A percentile compares a stretch with the other conserved stretches of the same genome.
phyloP scores from a whole-genome alignment of 139 green algal species.

The Choricystis sp. region DNA sequence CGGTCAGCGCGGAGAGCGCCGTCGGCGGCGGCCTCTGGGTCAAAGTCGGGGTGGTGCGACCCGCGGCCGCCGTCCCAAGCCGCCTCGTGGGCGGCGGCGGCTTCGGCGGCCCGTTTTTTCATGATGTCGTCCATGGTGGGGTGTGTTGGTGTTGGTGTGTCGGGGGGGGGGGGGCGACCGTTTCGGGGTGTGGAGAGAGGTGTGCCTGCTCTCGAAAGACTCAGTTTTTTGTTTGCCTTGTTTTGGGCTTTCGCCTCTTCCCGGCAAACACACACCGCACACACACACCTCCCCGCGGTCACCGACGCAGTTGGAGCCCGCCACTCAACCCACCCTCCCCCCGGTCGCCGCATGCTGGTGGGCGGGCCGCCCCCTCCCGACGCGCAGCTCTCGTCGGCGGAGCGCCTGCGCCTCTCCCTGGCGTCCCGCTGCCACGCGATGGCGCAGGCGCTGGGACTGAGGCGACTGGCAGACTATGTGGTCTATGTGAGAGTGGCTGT shows the following conservation, averaged over 20 bases:
- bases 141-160: neutral
- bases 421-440: conserved; percentile 17
- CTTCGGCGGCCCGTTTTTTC: conserved; percentile 53
- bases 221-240: too few relatives aligned
- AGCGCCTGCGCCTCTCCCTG: conserved; percentile 4
- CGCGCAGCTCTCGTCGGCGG: too few relatives aligned
- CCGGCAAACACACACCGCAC: too few relatives aligned
- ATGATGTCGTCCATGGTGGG: conserved; percentile 63
- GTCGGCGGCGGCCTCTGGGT: conserved; percentile 34
- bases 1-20: conserved; percentile 21
- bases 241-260: too few relatives aligned
- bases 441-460: conserved; percentile 28
- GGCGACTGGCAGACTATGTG: conserved; percentile 26
- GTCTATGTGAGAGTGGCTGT: conserved; percentile 16
- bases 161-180: too few relatives aligned
- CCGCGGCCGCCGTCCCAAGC: conserved; percentile 68
- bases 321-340: too few relatives aligned
- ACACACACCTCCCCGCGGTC: too few relatives aligned
- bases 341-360: too few relatives aligned
- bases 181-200: too few relatives aligned
- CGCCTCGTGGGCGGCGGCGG: conserved; percentile 48
- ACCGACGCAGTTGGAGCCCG: too few relatives aligned
- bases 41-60: conserved; percentile 73
- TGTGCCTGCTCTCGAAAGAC: too few relatives aligned
- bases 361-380: too few relatives aligned